Evolutionary conservation across 208 protist species (phyloP), one percentile per base, ranked within the genome.

Genomic region (Kentomonas sorsogonicus): DNA sequence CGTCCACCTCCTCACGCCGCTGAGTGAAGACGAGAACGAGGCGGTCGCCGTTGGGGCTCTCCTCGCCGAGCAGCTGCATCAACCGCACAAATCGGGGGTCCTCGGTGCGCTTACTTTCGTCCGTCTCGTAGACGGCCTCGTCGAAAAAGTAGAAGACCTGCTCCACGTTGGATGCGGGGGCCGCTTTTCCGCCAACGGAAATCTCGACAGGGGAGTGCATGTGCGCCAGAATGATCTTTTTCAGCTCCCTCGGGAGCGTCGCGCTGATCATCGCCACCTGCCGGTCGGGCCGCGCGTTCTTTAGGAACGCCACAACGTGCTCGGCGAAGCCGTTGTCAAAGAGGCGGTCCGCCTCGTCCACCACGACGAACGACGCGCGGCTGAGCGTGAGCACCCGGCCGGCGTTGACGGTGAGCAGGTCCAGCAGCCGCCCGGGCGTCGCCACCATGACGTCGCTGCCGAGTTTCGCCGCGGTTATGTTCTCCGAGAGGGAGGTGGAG

Each of bases 251-350:
- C 36, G 91, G 91, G 71, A 97, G 86, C 23, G 95, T 97, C n/a
- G 93, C 91, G 50, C 83, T 92, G 60, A 97, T 86, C 71, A 97
- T 89, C 26, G 81, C 90, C 6, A 82, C 60, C 73, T 96, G 87
- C 9, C 90, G 63, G 69, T 96, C 88, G 0, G 90, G 88, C 23
- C 89, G 81, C 22, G 95, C 83, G 66, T 96, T 94, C 38, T 79
- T 74, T 36, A 96, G 43, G 63, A 97, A 96, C 4, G 83, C 86
- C 38, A 78, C 75, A 9, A 97, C 84, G 67, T 98, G 95, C 56
- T 94, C 87, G 57, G 83, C 86, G 72, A 98, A 98, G 25, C 95
- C 95, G 59, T 87, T 86, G 59, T 97, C 93, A 67, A 98, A 96
- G 64, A 98, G 83, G 31, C 93, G 76, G 61, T 98, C 95, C 0